These are phyloP conservation scores for Plantago elongata DNA, from an alignment of 257 asterid genomes.

Conservation along the genomic window DNA sequence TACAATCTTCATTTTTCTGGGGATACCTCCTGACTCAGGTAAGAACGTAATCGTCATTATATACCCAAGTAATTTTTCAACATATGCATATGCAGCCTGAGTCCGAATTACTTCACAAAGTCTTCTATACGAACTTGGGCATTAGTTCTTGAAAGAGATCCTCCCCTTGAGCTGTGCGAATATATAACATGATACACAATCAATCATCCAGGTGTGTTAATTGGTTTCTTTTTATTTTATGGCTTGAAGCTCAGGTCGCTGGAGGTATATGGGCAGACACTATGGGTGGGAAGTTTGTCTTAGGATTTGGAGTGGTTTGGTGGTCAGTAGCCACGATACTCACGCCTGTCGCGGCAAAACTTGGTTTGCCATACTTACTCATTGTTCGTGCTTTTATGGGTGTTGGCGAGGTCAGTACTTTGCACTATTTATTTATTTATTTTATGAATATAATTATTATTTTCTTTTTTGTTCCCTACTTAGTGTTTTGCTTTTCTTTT, in stretches of 20 bases:
- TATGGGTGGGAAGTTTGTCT: constrained; percentile 80
- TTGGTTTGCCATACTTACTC: constrained; percentile 79
- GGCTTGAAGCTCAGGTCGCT: constrained; percentile 54
- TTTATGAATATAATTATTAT: no score
- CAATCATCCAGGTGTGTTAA: constrained; percentile 5
- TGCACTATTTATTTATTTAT: no score
- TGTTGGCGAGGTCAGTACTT: constrained; percentile 70
- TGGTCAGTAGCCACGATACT: constrained; percentile 83
- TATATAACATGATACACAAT: not conserved
- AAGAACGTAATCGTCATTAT: not conserved
- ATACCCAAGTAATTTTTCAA: not conserved
- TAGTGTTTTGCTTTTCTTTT: constrained; percentile 3
- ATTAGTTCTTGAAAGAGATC: no score
- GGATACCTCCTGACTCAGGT: constrained; percentile 98
- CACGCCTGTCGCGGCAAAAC: constrained; percentile 79
- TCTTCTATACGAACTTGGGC: not conserved
- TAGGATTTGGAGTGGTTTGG: constrained; percentile 93
- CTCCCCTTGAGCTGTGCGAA: no score
- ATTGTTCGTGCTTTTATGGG: constrained; percentile 95
- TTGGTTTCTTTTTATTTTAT: constrained; percentile 20
- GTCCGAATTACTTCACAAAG: no score
- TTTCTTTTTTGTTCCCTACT: not conserved
- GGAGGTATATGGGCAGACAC: constrained; percentile 99
- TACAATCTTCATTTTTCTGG: constrained; percentile 91
- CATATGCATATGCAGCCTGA: not conserved